Percentiles rank a stretch among this genome's conserved stretches.
phyloP scores from a whole-genome alignment of 305 asterid genomes.

The Solanum hybrid region DNA sequence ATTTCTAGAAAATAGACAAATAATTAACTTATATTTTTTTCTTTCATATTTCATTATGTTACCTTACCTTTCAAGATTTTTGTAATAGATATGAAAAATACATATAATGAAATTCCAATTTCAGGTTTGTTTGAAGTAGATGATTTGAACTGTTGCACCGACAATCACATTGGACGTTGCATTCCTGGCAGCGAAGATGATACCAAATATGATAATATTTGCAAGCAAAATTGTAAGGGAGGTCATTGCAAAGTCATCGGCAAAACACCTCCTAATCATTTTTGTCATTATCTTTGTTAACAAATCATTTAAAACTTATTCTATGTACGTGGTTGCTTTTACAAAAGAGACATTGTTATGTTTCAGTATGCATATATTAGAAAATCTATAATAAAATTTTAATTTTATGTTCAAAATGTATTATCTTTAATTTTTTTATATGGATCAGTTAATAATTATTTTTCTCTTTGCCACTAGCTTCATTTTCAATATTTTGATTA shows the following conservation, averaged over 20 bases:
- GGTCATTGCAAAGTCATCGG: neutral
- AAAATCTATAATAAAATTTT: neutral
- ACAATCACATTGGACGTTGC: conserved; percentile 2
- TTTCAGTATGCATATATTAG: neutral
- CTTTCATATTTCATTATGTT: neutral
- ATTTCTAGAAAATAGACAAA: neutral
- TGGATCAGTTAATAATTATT: neutral
- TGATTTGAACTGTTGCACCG: neutral
- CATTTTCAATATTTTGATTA: neutral
- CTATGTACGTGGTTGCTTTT: neutral
- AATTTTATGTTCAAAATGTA: neutral
- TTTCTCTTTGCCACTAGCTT: too few species aligned
- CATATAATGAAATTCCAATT: neutral
- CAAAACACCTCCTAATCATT: conserved; percentile 4
- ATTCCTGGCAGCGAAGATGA: neutral
- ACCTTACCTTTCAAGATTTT: too few species aligned
- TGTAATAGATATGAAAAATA: neutral
- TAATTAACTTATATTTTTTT: neutral
- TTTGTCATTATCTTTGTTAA: conserved; percentile 6
- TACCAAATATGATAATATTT: neutral
- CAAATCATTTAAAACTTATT: neutral
- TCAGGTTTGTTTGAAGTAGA: neutral
- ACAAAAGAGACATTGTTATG: neutral
- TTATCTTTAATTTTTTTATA: neutral
- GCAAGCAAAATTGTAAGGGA: neutral